phyloP scores from a whole-genome alignment of 2,329 filamentous ascomycete species.

The Beauveria scarabaeidicola region DNA sequence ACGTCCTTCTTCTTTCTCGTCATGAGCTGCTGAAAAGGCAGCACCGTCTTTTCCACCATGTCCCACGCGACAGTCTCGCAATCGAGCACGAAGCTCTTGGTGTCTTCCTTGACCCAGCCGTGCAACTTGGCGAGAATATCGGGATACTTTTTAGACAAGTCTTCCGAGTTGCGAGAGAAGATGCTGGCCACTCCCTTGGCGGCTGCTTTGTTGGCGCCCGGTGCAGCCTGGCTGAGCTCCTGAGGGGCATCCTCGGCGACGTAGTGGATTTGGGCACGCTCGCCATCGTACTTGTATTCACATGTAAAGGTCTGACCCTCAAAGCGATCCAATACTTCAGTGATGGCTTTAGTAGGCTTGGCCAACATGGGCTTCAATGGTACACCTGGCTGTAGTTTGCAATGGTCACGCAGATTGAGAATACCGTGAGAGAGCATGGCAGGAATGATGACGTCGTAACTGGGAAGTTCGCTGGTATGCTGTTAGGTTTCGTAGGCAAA shows the following conservation, averaged over 20 bases:
- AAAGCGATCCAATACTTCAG: slow-evolving; percentile 92
- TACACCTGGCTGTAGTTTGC: slow-evolving; percentile 87
- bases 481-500: slow-evolving; percentile 23
- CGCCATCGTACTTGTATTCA: slow-evolving; percentile 98
- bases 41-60: slow-evolving; percentile 83
- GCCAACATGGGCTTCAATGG: slow-evolving; percentile 98
- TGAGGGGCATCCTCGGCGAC: slow-evolving; percentile 71
- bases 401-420: slow-evolving; percentile 69
- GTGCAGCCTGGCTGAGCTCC: slow-evolving; percentile 55
- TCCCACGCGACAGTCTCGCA: slow-evolving; percentile 99
- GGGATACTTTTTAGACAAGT: slow-evolving; percentile 94
- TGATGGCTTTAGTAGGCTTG: slow-evolving; percentile 96
- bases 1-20: slow-evolving; percentile 96
- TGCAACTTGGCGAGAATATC: slow-evolving; percentile 85
- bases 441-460: slow-evolving; percentile 90
- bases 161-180: slow-evolving; percentile 95
- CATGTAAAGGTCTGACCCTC: slow-evolving; percentile 94
- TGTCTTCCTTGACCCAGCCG: slow-evolving; percentile 81
- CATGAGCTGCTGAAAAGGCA: slow-evolving; percentile 98
- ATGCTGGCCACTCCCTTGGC: slow-evolving; percentile 77
- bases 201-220: slow-evolving; percentile 54
- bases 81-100: slow-evolving; percentile 94
- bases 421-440: slow-evolving; percentile 83
- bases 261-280: slow-evolving; percentile 97
- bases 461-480: slow-evolving; percentile 70